These are phyloP conservation scores for Clitoria ternatea DNA, from an alignment of 306 rosid genomes.

Conservation along the genomic window DNA sequence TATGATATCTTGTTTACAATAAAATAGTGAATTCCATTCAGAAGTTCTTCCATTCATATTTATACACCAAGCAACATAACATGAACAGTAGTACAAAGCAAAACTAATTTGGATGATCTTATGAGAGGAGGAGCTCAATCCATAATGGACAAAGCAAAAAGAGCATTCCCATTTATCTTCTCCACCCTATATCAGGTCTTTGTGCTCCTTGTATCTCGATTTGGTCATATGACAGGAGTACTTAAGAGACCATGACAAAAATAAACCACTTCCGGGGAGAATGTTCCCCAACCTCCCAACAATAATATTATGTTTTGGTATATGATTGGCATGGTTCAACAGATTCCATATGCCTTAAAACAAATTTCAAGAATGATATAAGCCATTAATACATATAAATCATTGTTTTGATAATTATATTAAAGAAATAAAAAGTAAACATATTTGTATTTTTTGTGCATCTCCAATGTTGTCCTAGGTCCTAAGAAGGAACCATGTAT, in stretches of 20 bases:
- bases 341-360: conserved; percentile 11
- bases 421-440: background rate
- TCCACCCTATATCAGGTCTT: background rate
- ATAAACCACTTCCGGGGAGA: conserved; percentile 16
- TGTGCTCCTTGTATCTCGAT: background rate
- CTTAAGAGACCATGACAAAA: conserved; percentile 22
- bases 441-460: conserved; percentile 3
- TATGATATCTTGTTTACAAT: conserved; percentile 21
- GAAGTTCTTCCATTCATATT: conserved; percentile 12
- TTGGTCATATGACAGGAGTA: conserved; percentile 10
- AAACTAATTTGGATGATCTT: conserved; percentile 29
- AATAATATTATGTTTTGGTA: conserved; percentile 21
- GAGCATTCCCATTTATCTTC: conserved; percentile 19
- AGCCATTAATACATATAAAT: background rate
- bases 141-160: conserved; percentile 6
- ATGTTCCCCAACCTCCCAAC: conserved; percentile 9
- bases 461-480: background rate
- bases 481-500: background rate
- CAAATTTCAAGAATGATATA: conserved; percentile 3
- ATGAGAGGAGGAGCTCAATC: conserved; percentile 22
- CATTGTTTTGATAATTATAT: conserved; percentile 24
- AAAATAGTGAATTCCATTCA: conserved; percentile 8
- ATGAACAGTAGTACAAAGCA: conserved; percentile 9
- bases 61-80: conserved; percentile 26
- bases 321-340: conserved; percentile 12